Base-by-base conservation (phyloP, 306 rosid genomes). In the Hippophae tibetana region DNA sequence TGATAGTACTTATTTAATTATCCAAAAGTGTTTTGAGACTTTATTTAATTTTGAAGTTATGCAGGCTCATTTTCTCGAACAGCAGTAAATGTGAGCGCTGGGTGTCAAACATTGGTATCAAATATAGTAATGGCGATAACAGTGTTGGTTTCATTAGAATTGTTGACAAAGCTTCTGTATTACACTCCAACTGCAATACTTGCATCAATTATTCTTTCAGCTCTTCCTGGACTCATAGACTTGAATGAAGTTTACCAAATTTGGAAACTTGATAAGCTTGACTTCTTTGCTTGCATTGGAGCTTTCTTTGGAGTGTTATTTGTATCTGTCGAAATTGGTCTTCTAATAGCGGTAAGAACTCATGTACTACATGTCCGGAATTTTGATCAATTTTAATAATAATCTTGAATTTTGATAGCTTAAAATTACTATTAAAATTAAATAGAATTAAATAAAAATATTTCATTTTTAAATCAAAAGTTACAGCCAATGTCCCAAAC, bases 31-130 rank as follows among this genome's bases (percentile, higher is more conserved):
- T 18, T 18, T 18, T 0, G 23, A 18, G 23, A 18, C 1, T 18
- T 18, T 18, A 18, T 18, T 18, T 18, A 18, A 18, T 18, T 3
- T 46, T 3, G 6, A 12, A 12, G 3, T 47, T 58, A 10, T 60
- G 54, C 83, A 81, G 97, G 97, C 56, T 86, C 97, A 0, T 81
- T 90, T 77, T 90, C 95, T 1, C 78, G 94, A 0, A 80, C 94
- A 0, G 97, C 89, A 0, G 97, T 90, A 5, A 90, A 90, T 56
- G 80, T 69, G 70, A 88, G 88, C 1, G 86, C 95, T 2, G 94
- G 97, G 0, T 81, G 90, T 66, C 85, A 90, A 65, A 86, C 84
- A 2, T 23, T 68, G 2, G 79, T 81, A 46, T 86, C 97, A 6
- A 90, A 90, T 59, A 68, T 86, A 3, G 95, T 90, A 65, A 86